A percentile compares a stretch with the other conserved stretches of the same genome.
phyloP scores from a whole-genome alignment of 2,329 filamentous ascomycete genomes.

The Phialemonium atrogriseum region DNA sequence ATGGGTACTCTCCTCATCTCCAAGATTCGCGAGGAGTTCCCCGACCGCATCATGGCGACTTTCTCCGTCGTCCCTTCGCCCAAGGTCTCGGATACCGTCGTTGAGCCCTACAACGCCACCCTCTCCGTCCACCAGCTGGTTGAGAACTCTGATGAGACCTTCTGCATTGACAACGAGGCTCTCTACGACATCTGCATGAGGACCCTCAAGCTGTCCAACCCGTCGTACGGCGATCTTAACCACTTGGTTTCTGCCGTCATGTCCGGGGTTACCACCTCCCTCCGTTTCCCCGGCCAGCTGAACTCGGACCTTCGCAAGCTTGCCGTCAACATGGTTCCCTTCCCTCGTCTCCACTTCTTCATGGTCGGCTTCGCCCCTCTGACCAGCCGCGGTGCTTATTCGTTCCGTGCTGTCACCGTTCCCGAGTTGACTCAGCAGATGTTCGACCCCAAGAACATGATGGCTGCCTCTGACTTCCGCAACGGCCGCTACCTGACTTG shows the following conservation, averaged over 20 bases:
- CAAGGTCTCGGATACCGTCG: conserved; percentile 99
- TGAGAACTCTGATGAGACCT: conserved; percentile 99
- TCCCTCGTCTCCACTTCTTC: conserved; percentile 99
- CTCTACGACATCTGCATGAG: conserved; percentile 99
- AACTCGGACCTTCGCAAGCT: conserved; percentile 99
- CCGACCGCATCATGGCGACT: conserved; percentile 99
- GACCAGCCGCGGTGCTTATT: conserved; percentile 76
- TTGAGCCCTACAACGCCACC: conserved; percentile 99
- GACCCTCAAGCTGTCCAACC: conserved; percentile 96
- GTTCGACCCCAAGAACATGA: conserved; percentile 99
- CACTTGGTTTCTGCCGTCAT: conserved; percentile 99
- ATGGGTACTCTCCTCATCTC: conserved; percentile 99
- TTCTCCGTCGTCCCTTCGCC: conserved; percentile 98
- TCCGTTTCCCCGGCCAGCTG: conserved; percentile 98
- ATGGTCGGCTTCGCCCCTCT: conserved; percentile 99
- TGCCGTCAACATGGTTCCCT: conserved; percentile 99
- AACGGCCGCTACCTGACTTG: conserved; percentile 99
- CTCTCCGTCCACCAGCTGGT: conserved; percentile 98
- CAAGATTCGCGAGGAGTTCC: conserved; percentile 99
- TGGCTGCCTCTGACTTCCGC: conserved; percentile 99
- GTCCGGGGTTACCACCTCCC: conserved; percentile 96
- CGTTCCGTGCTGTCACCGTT: conserved; percentile 95
- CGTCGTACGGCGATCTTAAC: conserved; percentile 98
- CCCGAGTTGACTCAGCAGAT: conserved; percentile 99
- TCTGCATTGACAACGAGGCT: conserved; percentile 99